phyloP scores from a whole-genome alignment of 257 asterid species.

The Echites panduratus region DNA sequence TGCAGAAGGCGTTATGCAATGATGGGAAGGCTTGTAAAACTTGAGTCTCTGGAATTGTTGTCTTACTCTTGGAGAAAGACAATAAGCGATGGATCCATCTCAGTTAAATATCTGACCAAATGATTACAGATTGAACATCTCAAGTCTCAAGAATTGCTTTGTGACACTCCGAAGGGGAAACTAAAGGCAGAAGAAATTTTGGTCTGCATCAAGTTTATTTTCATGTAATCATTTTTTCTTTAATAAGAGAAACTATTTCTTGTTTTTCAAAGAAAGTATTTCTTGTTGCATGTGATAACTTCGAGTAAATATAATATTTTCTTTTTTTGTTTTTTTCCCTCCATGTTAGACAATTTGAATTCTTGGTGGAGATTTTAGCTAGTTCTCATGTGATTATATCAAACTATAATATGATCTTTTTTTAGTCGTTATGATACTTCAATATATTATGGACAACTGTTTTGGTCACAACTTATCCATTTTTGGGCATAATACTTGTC shows the following conservation, averaged over 20 bases:
- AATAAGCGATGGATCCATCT: background rate
- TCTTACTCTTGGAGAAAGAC: background rate
- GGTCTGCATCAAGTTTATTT: background rate
- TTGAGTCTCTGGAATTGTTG: constrained; percentile 22
- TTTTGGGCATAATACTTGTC: too few species aligned
- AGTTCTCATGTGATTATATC: too few species aligned
- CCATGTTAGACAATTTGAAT: background rate
- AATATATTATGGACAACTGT: too few species aligned
- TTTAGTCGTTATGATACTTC: too few species aligned
- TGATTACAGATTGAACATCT: background rate
- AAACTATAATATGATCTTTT: too few species aligned
- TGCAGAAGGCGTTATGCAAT: constrained; percentile 47
- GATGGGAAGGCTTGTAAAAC: constrained; percentile 60
- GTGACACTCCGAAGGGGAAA: background rate
- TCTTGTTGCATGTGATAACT: too few species aligned
- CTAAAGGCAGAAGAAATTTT: background rate
- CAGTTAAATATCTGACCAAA: background rate
- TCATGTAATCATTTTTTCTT: background rate
- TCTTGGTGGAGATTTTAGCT: too few species aligned
- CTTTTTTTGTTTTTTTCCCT: background rate
- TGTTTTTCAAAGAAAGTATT: too few species aligned
- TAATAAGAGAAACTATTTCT: too few species aligned
- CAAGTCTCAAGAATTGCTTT: background rate
- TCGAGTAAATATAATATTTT: background rate
- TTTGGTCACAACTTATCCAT: too few species aligned